These are phyloP conservation scores for Isabelozyma pseudorhagii DNA, from an alignment of 805 yeast species.

Conservation along the genomic window DNA sequence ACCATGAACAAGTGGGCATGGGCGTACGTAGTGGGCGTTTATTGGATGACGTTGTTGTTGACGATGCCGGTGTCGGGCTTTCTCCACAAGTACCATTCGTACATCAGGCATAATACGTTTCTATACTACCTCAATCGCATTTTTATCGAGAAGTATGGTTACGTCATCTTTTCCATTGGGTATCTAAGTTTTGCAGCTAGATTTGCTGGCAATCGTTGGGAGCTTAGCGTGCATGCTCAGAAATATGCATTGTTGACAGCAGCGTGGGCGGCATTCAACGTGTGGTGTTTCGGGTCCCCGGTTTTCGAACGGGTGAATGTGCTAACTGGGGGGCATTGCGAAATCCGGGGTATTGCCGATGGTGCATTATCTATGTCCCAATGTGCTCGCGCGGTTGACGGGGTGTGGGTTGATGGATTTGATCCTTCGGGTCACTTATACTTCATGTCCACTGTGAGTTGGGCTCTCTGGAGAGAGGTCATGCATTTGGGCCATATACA, in stretches of 20 bases:
- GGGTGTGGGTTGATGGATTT: slow-evolving; percentile 48
- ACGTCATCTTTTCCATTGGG: slow-evolving; percentile 23
- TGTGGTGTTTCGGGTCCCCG: slow-evolving; percentile 35
- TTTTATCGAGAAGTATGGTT: slow-evolving; percentile 26
- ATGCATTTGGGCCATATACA: neutral
- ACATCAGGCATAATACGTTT: slow-evolving; percentile 9
- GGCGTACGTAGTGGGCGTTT: slow-evolving; percentile 1
- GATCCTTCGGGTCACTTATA: slow-evolving; percentile 55
- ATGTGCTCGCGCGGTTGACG: slow-evolving; percentile 14
- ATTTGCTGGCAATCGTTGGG: slow-evolving; percentile 1
- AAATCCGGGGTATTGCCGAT: slow-evolving; percentile 8
- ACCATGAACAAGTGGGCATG: neutral
- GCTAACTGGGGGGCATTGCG: slow-evolving; percentile 40
- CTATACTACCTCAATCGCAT: slow-evolving; percentile 14
- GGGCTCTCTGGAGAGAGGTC: neutral
- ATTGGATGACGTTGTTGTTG: slow-evolving; percentile 11
- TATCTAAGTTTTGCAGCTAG: slow-evolving; percentile 10
- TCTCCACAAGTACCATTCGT: slow-evolving; percentile 8
- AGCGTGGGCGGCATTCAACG: slow-evolving; percentile 8
- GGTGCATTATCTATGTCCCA: slow-evolving; percentile 6
- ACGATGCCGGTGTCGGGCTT: slow-evolving; percentile 19
- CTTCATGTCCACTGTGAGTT: slow-evolving; percentile 19
- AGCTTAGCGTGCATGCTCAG: slow-evolving; percentile 1
- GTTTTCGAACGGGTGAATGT: slow-evolving; percentile 30
- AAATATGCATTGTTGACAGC: slow-evolving; percentile 9